Base-by-base conservation (phyloP, 1,139 yeast species). In the Yarrowia galli region DNA sequence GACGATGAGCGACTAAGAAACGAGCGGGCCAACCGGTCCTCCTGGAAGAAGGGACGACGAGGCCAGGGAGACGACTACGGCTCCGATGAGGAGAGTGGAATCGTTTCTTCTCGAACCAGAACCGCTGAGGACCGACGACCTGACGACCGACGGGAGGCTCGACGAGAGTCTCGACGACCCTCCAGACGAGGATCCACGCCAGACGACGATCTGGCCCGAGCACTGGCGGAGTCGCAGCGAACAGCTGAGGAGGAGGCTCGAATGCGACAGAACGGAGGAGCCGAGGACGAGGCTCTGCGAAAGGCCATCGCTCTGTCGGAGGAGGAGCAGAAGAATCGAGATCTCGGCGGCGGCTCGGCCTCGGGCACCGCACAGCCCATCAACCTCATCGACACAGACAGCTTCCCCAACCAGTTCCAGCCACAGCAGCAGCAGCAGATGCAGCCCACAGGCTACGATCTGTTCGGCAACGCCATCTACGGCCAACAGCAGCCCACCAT, bases 161-260 rank as follows among this genome's bases (percentile, higher is more conserved):
- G 38, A 23, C 66, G 56, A 22, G 54, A 32, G 22, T 28, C 65
- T 22, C 51, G 49, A 67, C 49, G 70, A 67, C 69, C 70, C 67
- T 18, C 69, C 49, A 68, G 60, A 36, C 60, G 60, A n/a, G 60
- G 71, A 45, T 69, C 67, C 20, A 68, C 69, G 16, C 68, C 69
- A 10, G 67, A 85, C 71, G 97, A 92, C 74, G 91, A 87, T n/a
- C 80, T 95, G 73, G 89, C 88, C 77, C 83, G 84, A 67, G 99
- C 98, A 0, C 80, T 95, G 70, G 97, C 90, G 72, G 90, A 90
- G 73, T 89, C 97, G 68, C 84, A 87, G 74, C 77, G 84, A 72
- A 92, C 97, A 15, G 98, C 97, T 0, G 95, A 89, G 72, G 93
- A 90, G 71, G 99, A 95, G 71, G 92, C 88, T 69, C 80, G 82